Conservation (phyloP, 2,329 filamentous ascomycete species). For the Albophoma yamanashiensis region DNA sequence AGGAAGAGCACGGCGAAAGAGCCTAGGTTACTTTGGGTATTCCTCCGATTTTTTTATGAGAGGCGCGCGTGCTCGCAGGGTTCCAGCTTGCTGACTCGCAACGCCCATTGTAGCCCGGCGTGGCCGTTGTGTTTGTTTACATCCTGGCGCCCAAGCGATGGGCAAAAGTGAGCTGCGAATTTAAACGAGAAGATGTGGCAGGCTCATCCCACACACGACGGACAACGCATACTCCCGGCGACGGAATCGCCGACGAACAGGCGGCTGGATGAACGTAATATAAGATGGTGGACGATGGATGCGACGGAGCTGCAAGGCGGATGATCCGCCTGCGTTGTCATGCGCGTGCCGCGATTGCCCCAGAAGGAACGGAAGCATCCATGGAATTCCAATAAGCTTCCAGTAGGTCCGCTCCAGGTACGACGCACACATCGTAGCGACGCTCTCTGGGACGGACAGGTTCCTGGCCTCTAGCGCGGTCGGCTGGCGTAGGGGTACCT, state of each 20-base stretch:
- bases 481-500: neutral
- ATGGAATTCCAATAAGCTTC: neutral
- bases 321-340: neutral
- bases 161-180: neutral
- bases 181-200: neutral
- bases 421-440: too few species aligned
- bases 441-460: too few species aligned
- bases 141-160: neutral
- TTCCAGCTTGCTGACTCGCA: neutral
- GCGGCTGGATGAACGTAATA: neutral
- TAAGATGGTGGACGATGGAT: neutral
- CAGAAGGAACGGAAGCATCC: neutral
- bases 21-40: neutral
- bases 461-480: neutral
- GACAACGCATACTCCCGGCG: neutral
- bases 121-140: neutral
- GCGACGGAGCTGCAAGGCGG: neutral
- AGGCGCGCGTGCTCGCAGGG: neutral
- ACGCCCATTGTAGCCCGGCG: neutral
- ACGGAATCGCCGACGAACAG: neutral
- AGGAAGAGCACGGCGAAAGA: neutral
- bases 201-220: neutral
- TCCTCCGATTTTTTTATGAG: too few species aligned
- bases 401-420: neutral
- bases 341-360: neutral